Conservation (phyloP, 2,329 filamentous ascomycete species). For the Aspergillus novoparasiticus region DNA sequence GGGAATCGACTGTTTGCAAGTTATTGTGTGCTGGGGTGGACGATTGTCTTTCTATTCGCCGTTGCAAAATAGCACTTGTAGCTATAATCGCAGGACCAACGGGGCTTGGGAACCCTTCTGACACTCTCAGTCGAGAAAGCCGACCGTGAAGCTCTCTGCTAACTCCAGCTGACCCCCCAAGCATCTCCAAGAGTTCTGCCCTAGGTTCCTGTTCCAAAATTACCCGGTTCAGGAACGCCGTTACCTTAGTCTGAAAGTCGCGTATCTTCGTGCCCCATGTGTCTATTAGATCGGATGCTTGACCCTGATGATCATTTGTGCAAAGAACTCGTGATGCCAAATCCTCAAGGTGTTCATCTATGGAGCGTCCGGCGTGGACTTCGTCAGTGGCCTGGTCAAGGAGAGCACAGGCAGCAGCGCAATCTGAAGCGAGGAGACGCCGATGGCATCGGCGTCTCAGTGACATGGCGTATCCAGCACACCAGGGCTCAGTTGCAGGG, state of each 20-base stretch:
- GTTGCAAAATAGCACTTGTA: too few relatives aligned
- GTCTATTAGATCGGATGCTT: slow-evolving; percentile 14
- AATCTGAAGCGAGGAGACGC: slow-evolving; percentile 15
- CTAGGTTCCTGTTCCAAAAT: neutral
- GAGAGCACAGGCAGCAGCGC: slow-evolving; percentile 14
- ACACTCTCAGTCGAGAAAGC: too few relatives aligned
- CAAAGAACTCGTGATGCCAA: slow-evolving; percentile 29
- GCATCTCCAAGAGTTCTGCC: neutral
- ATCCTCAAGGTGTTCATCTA: slow-evolving; percentile 19
- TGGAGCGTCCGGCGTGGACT: slow-evolving; percentile 13
- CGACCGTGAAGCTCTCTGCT: too few relatives aligned
- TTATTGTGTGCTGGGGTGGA: too few relatives aligned
- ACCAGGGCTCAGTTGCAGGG: slow-evolving; percentile 21
- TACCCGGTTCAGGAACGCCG: too few relatives aligned
- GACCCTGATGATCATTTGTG: slow-evolving; percentile 21
- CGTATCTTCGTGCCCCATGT: neutral
- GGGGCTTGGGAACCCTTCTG: too few relatives aligned
- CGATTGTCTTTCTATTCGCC: too few relatives aligned
- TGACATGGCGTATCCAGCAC: slow-evolving; percentile 21
- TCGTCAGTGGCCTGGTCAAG: slow-evolving; percentile 19
- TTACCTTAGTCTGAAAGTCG: neutral
- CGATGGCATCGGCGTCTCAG: slow-evolving; percentile 19
- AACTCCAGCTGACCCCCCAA: neutral
- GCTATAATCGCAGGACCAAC: too few relatives aligned
- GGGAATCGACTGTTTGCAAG: too few relatives aligned